phyloP scores from a whole-genome alignment of 805 yeast species.

The Blastobotrys peoriensis region DNA sequence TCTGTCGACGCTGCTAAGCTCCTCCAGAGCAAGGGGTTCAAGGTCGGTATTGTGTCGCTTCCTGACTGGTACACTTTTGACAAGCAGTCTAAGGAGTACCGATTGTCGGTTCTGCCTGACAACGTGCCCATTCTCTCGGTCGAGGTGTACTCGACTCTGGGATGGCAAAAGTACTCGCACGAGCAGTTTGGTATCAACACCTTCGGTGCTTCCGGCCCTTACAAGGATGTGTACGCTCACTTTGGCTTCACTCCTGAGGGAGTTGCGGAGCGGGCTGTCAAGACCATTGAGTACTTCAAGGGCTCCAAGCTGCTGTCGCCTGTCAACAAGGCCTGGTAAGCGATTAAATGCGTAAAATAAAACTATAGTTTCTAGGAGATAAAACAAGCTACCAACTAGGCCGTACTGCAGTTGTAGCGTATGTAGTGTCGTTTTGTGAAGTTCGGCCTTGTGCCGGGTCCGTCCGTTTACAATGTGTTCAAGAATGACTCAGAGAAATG shows the following conservation, averaged over 20 bases:
- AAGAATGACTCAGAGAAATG: slow-evolving; percentile 74
- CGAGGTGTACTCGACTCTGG: slow-evolving; percentile 85
- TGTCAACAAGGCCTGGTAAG: slow-evolving; percentile 53
- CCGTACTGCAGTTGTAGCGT: no score
- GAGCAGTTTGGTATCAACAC: slow-evolving; percentile 92
- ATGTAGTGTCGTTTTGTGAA: no score
- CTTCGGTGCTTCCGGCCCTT: slow-evolving; percentile 96
- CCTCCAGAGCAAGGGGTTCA: slow-evolving; percentile 57
- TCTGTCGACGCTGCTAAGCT: slow-evolving; percentile 77
- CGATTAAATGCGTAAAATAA: no score
- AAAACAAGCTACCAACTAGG: no score
- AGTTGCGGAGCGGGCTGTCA: slow-evolving; percentile 75
- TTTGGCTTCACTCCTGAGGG: slow-evolving; percentile 94
- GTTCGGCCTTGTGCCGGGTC: no score
- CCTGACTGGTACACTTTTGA: slow-evolving; percentile 93
- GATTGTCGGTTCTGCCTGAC: slow-evolving; percentile 84
- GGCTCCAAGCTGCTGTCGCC: slow-evolving; percentile 69
- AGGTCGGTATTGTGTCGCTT: slow-evolving; percentile 79
- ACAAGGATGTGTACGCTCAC: slow-evolving; percentile 69
- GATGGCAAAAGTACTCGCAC: slow-evolving; percentile 95
- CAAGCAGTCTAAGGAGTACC: slow-evolving; percentile 73
- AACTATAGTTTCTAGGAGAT: no score
- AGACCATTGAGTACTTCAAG: slow-evolving; percentile 77
- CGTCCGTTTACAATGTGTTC: no score
- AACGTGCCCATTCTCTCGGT: slow-evolving; percentile 89